Evolutionary conservation across 2,329 filamentous ascomycete genomes (phyloP).

Genomic region (Emergomyces pasteurianus): DNA sequence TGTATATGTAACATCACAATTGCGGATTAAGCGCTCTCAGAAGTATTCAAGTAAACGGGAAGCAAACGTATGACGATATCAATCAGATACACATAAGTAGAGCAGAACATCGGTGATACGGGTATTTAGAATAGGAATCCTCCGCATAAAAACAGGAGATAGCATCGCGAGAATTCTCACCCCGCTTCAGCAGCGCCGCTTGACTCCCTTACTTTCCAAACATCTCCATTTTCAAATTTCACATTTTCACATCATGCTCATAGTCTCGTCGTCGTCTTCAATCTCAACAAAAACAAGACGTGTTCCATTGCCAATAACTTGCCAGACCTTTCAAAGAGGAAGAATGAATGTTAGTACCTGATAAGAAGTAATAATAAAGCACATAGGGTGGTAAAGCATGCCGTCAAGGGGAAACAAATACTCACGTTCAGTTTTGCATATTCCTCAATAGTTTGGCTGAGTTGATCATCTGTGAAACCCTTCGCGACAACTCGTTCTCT

Average conservation of each 20-base stretch:
- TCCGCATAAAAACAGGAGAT: background rate
- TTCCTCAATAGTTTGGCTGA: constrained; percentile 74
- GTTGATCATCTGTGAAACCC: constrained; percentile 92
- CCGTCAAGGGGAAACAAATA: constrained; percentile 19
- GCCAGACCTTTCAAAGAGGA: constrained; percentile 51
- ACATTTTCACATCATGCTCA: background rate
- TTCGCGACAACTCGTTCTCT: constrained; percentile 87
- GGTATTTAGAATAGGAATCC: background rate
- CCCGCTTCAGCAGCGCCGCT: background rate
- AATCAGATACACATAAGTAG: background rate
- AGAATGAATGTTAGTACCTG: constrained; percentile 27
- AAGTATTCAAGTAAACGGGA: background rate
- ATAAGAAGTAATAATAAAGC: background rate
- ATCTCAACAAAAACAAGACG: constrained; percentile 59
- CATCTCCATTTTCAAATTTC: background rate
- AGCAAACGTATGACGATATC: background rate
- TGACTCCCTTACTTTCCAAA: background rate
- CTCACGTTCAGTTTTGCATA: constrained; percentile 83
- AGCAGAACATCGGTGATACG: background rate
- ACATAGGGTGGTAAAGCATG: background rate
- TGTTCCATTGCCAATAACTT: constrained; percentile 59
- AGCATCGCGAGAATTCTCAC: background rate
- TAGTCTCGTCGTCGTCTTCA: constrained; percentile 42
- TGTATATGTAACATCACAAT: background rate
- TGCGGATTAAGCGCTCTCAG: background rate